A percentile compares a stretch with the other conserved stretches of the same genome.
Conservation (phyloP, 495 filamentous ascomycete species). For the Emericellopsis terricola region DNA sequence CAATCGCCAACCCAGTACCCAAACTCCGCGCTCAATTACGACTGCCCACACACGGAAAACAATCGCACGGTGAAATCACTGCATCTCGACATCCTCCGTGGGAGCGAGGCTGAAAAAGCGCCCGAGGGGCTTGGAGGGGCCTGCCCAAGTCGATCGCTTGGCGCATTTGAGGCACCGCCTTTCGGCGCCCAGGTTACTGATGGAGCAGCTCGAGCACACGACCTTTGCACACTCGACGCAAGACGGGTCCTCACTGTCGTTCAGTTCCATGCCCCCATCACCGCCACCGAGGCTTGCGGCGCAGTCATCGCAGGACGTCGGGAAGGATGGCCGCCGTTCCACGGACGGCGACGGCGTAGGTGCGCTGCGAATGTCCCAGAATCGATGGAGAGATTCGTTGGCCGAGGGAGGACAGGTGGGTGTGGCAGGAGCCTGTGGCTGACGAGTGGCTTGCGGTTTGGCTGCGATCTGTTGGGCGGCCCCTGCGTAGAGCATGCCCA, state of each 20-base stretch:
- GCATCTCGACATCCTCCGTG: no score
- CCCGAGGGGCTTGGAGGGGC: not conserved
- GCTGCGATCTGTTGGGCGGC: slow-evolving; percentile 22
- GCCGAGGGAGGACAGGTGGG: slow-evolving; percentile 5
- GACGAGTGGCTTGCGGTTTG: slow-evolving; percentile 2
- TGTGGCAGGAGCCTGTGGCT: slow-evolving; percentile 3
- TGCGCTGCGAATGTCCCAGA: slow-evolving; percentile 22
- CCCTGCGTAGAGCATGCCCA: slow-evolving; percentile 26
- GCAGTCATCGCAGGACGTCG: slow-evolving; percentile 22
- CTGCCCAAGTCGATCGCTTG: not conserved
- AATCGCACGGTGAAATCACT: not conserved
- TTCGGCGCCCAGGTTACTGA: slow-evolving; percentile 25
- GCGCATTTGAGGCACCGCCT: slow-evolving; percentile 26
- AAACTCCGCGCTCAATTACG: not conserved
- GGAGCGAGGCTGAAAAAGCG: no score
- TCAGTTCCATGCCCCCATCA: slow-evolving; percentile 11
- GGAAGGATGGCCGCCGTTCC: not conserved
- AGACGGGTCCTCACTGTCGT: slow-evolving; percentile 7
- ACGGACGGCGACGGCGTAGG: slow-evolving; percentile 5
- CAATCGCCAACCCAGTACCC: not conserved
- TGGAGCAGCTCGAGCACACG: slow-evolving; percentile 29
- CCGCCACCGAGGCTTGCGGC: slow-evolving; percentile 11
- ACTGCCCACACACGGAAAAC: not conserved
- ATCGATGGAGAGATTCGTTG: slow-evolving; percentile 26
- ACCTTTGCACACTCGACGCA: slow-evolving; percentile 24